Evolutionary conservation across 2,329 filamentous ascomycete species (phyloP), one percentile per base, ranked within the genome.

Genomic region (Cytospora paraplurivora): DNA sequence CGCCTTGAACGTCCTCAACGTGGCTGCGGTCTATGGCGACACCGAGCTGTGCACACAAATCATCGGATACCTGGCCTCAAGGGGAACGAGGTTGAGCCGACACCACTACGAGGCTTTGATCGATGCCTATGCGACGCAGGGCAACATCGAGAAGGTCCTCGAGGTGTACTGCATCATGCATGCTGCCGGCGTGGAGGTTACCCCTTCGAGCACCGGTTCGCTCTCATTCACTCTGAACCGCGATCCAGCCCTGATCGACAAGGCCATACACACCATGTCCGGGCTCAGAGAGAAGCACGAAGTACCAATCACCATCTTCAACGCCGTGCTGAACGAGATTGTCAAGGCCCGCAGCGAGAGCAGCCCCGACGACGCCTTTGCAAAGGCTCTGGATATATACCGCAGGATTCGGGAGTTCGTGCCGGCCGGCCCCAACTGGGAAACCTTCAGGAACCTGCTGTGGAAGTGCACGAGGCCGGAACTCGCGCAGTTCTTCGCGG

Each of bases 91-190:
- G 49, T 79, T 93, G 44, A 79, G 82, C 10, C 75, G 83, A 7
- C 82, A 89, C 66, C 92, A 97, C 72, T 96, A 95, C 75, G 92
- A 96, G 73, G 83, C 89, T 34, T 81, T 97, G 34, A 79, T 93
- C 7, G 87, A 91, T 63, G 84, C 89, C 4, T 92, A 96, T 71
- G 79, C 86, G 12, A 77, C 79, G 4, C 71, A 73, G 4, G 79
- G 81, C 1, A 86, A 95, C 67, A 71, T 94, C 8, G 76, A 78
- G 32, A 85, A 86, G 33, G 89, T 90, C 0, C 81, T 97, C 41
- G 83, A 85, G 49, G 82, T 90, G 1, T 79, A 97, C 17, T 85
- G 85, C 68, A 88, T 92, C 72, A 95, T 96, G 89, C 77, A 84
- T 27, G 81, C 85, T 64, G 84, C 87, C 19, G 85, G 87, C 6